Percentiles rank a stretch among this genome's conserved stretches.
Conservation (phyloP, 2,329 filamentous ascomycete species). For the Metarhizium album region DNA sequence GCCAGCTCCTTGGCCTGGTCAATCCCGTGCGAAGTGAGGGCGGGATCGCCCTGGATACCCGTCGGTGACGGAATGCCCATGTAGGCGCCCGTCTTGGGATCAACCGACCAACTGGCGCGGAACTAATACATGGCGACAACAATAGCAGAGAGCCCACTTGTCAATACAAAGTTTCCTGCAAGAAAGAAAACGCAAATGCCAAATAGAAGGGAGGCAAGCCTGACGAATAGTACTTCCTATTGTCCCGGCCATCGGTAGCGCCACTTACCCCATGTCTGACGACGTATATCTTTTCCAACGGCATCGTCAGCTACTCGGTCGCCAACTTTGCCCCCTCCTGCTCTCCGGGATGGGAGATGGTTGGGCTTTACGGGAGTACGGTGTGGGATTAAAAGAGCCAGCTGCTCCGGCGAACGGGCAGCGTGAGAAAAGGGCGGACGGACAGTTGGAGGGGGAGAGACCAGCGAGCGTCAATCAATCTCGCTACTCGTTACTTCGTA, state of each 20-base stretch:
- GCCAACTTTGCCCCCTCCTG: no score
- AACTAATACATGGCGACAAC: slow-evolving; percentile 51
- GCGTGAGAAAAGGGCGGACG: not conserved
- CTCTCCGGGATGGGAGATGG: no score
- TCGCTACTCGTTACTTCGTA: not conserved
- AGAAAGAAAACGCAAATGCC: no score
- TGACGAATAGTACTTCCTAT: slow-evolving; percentile 8
- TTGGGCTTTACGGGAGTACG: not conserved
- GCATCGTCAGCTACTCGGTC: slow-evolving; percentile 31
- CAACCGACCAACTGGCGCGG: slow-evolving; percentile 80
- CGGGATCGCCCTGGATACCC: slow-evolving; percentile 77
- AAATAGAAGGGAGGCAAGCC: not conserved
- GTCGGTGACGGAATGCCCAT: slow-evolving; percentile 68
- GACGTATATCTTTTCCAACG: slow-evolving; percentile 62
- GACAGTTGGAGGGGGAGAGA: not conserved
- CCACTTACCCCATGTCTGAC: slow-evolving; percentile 62
- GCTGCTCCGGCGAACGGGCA: not conserved
- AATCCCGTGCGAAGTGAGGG: slow-evolving; percentile 77
- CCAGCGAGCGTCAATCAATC: not conserved
- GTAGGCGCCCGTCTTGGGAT: slow-evolving; percentile 72
- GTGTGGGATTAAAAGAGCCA: not conserved
- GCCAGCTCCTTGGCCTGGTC: slow-evolving; percentile 72
- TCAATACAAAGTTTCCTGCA: slow-evolving; percentile 9
- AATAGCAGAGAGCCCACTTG: slow-evolving; percentile 6
- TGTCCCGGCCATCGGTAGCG: slow-evolving; percentile 4